Evolutionary conservation across 257 asterid genomes (phyloP).

Genomic region (Rubia yunnanensis): DNA sequence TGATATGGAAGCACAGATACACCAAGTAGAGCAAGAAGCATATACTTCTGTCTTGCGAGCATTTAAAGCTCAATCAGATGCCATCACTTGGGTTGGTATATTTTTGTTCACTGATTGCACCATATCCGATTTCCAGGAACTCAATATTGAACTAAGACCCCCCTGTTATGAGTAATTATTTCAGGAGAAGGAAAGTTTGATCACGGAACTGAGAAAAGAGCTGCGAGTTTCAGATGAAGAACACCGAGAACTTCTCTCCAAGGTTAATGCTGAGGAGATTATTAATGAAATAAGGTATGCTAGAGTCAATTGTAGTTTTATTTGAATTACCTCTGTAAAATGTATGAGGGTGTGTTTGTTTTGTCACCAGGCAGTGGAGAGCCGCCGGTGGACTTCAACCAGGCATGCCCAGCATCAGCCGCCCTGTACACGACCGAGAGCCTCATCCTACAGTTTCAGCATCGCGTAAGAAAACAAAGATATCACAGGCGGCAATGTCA

Average conservation of each 20-base stretch:
- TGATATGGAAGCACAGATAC: constrained; percentile 77
- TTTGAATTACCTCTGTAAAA: not conserved
- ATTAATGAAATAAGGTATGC: constrained; percentile 57
- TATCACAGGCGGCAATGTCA: not conserved
- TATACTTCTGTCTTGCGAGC: constrained; percentile 84
- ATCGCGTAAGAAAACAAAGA: constrained; percentile 16
- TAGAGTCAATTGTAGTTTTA: not conserved
- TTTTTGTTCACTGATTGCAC: constrained; percentile 18
- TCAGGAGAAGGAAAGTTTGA: constrained; percentile 88
- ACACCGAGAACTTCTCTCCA: constrained; percentile 65
- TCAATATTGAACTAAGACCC: constrained; percentile 22
- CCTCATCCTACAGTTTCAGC: constrained; percentile 17
- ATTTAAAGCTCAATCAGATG: constrained; percentile 92
- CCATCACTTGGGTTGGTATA: constrained; percentile 73
- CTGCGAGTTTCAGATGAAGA: constrained; percentile 79
- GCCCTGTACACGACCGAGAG: constrained; percentile 8
- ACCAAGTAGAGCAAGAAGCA: constrained; percentile 94
- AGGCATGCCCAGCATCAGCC: constrained; percentile 7
- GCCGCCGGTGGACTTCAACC: constrained; percentile 13
- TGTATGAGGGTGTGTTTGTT: not conserved
- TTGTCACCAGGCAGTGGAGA: constrained; percentile 21
- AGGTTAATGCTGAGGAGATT: constrained; percentile 67
- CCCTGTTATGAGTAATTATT: constrained; percentile 18
- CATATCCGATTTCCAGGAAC: constrained; percentile 20
- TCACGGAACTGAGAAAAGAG: constrained; percentile 85